phyloP scores from a whole-genome alignment of 1,139 yeast genomes.

The Kurtzmaniella quercitrusa region DNA sequence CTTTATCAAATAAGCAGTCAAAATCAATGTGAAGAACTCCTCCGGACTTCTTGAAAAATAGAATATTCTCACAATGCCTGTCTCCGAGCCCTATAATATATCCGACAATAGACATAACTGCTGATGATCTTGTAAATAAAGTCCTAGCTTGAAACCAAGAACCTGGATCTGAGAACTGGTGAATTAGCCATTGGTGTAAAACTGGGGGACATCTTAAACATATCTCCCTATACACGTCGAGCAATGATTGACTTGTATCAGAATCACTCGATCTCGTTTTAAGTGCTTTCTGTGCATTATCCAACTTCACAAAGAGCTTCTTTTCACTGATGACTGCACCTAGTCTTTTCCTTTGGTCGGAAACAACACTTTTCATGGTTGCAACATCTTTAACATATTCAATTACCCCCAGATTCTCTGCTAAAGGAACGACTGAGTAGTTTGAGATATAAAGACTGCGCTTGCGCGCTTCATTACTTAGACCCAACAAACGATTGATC shows the following conservation, averaged over 20 bases:
- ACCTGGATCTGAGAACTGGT: slow-evolving; percentile 84
- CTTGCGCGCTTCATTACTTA: slow-evolving; percentile 68
- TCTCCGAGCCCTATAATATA: slow-evolving; percentile 90
- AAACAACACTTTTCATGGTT: slow-evolving; percentile 69
- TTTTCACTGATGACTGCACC: slow-evolving; percentile 31
- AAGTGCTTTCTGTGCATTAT: slow-evolving; percentile 37
- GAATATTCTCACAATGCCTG: slow-evolving; percentile 88
- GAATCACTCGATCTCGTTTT: slow-evolving; percentile 18
- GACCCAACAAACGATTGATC: slow-evolving; percentile 66
- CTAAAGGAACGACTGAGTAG: slow-evolving; percentile 85
- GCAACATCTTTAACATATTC: slow-evolving; percentile 89
- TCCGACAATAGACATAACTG: slow-evolving; percentile 98
- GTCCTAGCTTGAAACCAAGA: slow-evolving; percentile 83
- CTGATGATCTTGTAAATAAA: slow-evolving; percentile 71
- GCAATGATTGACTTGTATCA: slow-evolving; percentile 16
- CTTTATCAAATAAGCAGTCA: slow-evolving; percentile 91
- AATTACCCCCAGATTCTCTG: slow-evolving; percentile 83
- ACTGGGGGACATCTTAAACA: slow-evolving; percentile 61
- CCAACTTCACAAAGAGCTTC: slow-evolving; percentile 28
- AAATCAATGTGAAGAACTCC: slow-evolving; percentile 90
- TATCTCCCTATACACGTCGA: slow-evolving; percentile 28
- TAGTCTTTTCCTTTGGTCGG: slow-evolving; percentile 37
- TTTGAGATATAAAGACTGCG: slow-evolving; percentile 70
- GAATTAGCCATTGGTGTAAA: slow-evolving; percentile 81
- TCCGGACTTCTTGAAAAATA: slow-evolving; percentile 72